Conservation (phyloP, 805 yeast genomes). For the Kuraishia ogatae region DNA sequence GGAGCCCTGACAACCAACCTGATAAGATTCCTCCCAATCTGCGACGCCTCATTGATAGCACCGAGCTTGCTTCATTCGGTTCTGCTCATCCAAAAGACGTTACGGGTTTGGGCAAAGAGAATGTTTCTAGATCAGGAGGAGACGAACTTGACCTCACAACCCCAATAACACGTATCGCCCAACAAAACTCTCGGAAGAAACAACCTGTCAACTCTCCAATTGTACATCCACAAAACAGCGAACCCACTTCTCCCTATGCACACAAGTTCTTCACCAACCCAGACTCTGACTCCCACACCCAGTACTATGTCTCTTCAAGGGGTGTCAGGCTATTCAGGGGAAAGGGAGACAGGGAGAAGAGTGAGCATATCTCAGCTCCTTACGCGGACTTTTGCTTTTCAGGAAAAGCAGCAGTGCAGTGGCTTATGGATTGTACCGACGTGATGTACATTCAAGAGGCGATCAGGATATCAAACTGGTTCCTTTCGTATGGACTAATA, state of each 20-base stretch:
- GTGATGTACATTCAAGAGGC: slow-evolving; percentile 46
- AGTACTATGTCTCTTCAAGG: slow-evolving; percentile 58
- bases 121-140: too few species aligned
- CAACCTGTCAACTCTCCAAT: neutral
- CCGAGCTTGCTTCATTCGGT: neutral
- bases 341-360: slow-evolving; percentile 22
- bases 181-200: neutral
- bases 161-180: neutral
- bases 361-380: slow-evolving; percentile 2
- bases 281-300: slow-evolving; percentile 72
- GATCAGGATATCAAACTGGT: slow-evolving; percentile 37
- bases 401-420: slow-evolving; percentile 76
- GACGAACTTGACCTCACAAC: neutral
- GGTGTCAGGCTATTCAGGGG: slow-evolving; percentile 57
- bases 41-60: neutral
- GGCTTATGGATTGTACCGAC: slow-evolving; percentile 89
- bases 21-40: slow-evolving; percentile 35
- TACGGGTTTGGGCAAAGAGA: neutral
- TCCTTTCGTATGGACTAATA: slow-evolving; percentile 38
- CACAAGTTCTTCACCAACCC: slow-evolving; percentile 83
- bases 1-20: slow-evolving; percentile 49
- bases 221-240: neutral
- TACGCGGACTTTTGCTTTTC: slow-evolving; percentile 44
- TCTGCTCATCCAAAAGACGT: neutral
- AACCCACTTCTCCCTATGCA: slow-evolving; percentile 48